Percentiles rank a stretch among this genome's conserved stretches.
These are phyloP conservation scores for Mesembryanthemum crystallinum DNA, from an alignment of 148 eudicot species.

Conservation along the genomic window DNA sequence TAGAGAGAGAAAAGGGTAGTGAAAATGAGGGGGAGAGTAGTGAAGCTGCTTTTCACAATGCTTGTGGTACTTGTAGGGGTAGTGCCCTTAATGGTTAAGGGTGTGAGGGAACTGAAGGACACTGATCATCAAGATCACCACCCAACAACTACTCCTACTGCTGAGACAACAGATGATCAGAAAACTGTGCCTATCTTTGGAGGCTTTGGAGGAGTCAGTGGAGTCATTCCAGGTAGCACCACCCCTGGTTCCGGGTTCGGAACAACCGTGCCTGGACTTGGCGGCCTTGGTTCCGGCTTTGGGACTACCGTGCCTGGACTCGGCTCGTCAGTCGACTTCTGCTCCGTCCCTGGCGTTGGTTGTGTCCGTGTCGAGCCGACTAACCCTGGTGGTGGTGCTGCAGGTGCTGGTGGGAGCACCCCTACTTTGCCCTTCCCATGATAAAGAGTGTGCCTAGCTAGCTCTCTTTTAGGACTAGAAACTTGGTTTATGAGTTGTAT, in stretches of 20 bases:
- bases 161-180: neutral
- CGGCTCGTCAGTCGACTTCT: conserved; percentile 30
- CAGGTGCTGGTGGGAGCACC: conserved; percentile 14
- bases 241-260: conserved; percentile 20
- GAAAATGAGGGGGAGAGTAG: neutral
- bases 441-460: neutral
- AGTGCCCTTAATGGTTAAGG: conserved; percentile 22
- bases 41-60: neutral
- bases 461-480: too few species aligned
- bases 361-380: conserved; percentile 28
- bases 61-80: conserved; percentile 19
- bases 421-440: conserved; percentile 33
- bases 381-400: conserved; percentile 19
- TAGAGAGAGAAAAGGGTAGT: neutral
- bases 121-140: too few species aligned
- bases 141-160: neutral
- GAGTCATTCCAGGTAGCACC: conserved; percentile 12
- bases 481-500: too few species aligned
- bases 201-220: conserved; percentile 16
- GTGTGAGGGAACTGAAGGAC: conserved; percentile 18
- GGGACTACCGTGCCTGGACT: conserved; percentile 1
- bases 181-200: conserved; percentile 30
- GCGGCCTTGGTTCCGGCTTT: conserved; percentile 13
- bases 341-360: conserved; percentile 27
- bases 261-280: neutral